These are phyloP conservation scores for Ustilago nuda DNA, from an alignment of 1,284 basidiomycete genomes.

Conservation along the genomic window DNA sequence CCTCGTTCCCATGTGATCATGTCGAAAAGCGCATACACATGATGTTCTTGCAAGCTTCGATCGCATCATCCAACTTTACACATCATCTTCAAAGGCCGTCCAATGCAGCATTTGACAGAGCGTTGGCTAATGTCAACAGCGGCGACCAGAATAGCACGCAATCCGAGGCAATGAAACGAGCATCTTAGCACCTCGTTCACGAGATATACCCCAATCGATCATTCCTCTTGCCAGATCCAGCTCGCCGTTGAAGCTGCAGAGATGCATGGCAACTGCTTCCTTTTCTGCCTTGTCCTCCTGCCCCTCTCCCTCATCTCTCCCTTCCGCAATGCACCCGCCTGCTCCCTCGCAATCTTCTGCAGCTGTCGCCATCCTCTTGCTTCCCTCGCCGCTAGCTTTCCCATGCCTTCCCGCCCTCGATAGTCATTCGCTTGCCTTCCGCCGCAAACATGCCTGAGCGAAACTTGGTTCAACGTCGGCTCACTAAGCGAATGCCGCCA, in stretches of 20 bases:
- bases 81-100: background rate
- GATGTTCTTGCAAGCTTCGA: constrained; percentile 4
- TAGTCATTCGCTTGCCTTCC: background rate
- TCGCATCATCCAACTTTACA: constrained; percentile 10
- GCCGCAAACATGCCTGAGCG: constrained; percentile 42
- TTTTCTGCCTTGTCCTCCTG: background rate
- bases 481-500: constrained; percentile 34
- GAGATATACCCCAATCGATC: constrained; percentile 41
- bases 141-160: constrained; percentile 15
- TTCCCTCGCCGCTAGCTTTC: background rate
- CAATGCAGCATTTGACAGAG: background rate
- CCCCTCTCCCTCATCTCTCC: background rate
- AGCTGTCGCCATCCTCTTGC: constrained; percentile 7
- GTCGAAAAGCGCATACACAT: background rate
- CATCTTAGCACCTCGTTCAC: constrained; percentile 10
- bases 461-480: constrained; percentile 46
- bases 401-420: constrained; percentile 3
- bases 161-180: background rate
- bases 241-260: constrained; percentile 6
- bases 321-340: constrained; percentile 47
- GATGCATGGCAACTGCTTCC: constrained; percentile 2
- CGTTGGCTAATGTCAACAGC: background rate
- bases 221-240: constrained; percentile 7
- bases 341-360: constrained; percentile 40
- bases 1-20: background rate